Conservation (phyloP, 371 early-diverging fungal species). For the Mortierella sp. region DNA sequence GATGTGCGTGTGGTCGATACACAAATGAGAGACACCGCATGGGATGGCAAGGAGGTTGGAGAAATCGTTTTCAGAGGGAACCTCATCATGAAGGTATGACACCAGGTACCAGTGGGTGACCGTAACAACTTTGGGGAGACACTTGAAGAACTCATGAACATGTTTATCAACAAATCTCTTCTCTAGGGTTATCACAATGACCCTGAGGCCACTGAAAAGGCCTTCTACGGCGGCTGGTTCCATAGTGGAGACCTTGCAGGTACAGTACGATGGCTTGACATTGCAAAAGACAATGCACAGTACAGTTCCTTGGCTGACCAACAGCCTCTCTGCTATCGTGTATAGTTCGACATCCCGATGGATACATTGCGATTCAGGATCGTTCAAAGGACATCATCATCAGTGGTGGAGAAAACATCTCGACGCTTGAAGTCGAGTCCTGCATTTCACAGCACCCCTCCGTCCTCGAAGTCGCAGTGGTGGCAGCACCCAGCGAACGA, state of each 20-base stretch:
- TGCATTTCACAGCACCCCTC: constrained; percentile 65
- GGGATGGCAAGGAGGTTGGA: constrained; percentile 68
- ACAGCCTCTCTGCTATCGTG: no score
- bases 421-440: constrained; percentile 75
- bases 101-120: no score
- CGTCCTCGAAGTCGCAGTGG: constrained; percentile 72
- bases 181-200: constrained; percentile 61
- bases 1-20: constrained; percentile 68
- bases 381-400: constrained; percentile 78
- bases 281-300: no score
- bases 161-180: neutral
- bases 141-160: neutral
- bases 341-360: constrained; percentile 69
- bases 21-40: constrained; percentile 62
- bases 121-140: no score
- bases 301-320: no score
- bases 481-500: constrained; percentile 67
- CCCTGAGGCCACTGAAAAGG: constrained; percentile 69
- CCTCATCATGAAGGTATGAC: constrained; percentile 64
- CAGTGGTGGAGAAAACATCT: constrained; percentile 81
- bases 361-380: constrained; percentile 72
- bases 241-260: constrained; percentile 77
- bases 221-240: constrained; percentile 71
- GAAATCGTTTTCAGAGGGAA: constrained; percentile 77
- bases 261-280: no score